Percentiles rank a stretch among this genome's conserved stretches.
Conservation (phyloP, 805 yeast genomes). For the Yarrowia bubula region DNA sequence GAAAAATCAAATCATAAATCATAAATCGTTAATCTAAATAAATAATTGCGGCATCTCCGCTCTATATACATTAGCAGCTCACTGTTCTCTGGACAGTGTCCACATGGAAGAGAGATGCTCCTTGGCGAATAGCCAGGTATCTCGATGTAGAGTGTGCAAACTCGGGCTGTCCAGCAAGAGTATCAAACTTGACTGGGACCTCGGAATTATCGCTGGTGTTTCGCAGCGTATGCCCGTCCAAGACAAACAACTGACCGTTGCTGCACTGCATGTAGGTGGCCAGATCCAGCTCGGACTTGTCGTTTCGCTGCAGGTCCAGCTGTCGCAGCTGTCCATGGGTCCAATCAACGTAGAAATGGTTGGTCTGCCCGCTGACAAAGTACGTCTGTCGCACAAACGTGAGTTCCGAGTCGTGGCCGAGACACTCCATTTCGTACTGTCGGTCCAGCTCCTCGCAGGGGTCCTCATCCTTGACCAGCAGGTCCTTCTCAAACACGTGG, state of each 20-base stretch:
- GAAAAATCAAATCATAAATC: background rate
- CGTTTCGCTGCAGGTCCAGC: background rate
- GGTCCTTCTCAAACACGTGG: background rate
- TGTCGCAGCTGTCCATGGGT: background rate
- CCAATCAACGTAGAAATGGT: constrained; percentile 11
- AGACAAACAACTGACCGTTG: constrained; percentile 14
- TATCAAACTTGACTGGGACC: background rate
- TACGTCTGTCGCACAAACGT: constrained; percentile 17
- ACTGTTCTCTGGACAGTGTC: background rate
- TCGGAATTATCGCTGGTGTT: background rate
- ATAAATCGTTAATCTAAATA: constrained; percentile 9
- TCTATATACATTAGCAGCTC: background rate
- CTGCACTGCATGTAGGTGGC: constrained; percentile 13
- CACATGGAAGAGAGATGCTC: background rate
- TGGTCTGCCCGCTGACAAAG: background rate
- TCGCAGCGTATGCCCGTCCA: background rate
- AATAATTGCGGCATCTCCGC: background rate
- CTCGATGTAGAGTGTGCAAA: background rate
- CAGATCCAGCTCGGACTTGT: constrained; percentile 16
- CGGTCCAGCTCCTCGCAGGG: constrained; percentile 12
- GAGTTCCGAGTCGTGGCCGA: constrained; percentile 9
- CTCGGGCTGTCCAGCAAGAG: background rate
- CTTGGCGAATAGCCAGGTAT: background rate
- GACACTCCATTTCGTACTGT: constrained; percentile 20
- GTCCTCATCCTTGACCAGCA: constrained; percentile 12